Base-by-base conservation (phyloP, 129 eudicot genomes). In the Chrysanthemum lavandulifolium region DNA sequence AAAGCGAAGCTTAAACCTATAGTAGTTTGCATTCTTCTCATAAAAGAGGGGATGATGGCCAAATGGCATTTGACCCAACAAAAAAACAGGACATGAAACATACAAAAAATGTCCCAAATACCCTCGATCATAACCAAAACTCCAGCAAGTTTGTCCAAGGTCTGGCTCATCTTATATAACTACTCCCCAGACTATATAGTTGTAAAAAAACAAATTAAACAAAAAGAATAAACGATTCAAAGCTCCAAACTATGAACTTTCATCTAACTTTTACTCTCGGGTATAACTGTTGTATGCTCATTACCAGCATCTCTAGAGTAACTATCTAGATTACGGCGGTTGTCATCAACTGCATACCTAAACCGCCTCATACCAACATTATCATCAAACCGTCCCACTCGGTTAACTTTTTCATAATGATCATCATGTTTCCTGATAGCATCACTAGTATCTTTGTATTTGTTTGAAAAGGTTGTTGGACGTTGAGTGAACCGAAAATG, bases 381-480 rank as follows among this genome's bases (percentile, higher is more conserved):
- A 33, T 72, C 77, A 55, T 77, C 87, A 63, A 27, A 56, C 18
- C 73, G 77, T 77, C 74, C 67, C 51, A 57, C 83, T 59, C 78
- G 78, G 63, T 73, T 84, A 57, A 73, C 73, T 60, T 66, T 76
- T 31, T 76, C 89, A 51, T 74, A 64, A 67, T 76, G 78, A 16
- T 71, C 84, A 40, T 58, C 76, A 45, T 51, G 80, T 74, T 81
- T 84, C 36, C 80, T 78, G 51, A 76, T 68, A 52, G 77, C 78
- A 51, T 72, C 78, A 70, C 69, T 13, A 13, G 65, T 53, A 3
- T 56, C 84, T n/a, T 82, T 87, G 67, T 79, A 80, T 18, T 76
- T 79, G 58, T 68, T 40, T 40, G 47, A 64, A 78, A 74, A 88
- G 67, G 87, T 82, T 75, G 88, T 81, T 59, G 88, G 77, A 19